Evolutionary conservation across 352 stramenopile species (phyloP), one percentile per base, ranked within the genome.

Genomic region (Phytophthora pluvialis): DNA sequence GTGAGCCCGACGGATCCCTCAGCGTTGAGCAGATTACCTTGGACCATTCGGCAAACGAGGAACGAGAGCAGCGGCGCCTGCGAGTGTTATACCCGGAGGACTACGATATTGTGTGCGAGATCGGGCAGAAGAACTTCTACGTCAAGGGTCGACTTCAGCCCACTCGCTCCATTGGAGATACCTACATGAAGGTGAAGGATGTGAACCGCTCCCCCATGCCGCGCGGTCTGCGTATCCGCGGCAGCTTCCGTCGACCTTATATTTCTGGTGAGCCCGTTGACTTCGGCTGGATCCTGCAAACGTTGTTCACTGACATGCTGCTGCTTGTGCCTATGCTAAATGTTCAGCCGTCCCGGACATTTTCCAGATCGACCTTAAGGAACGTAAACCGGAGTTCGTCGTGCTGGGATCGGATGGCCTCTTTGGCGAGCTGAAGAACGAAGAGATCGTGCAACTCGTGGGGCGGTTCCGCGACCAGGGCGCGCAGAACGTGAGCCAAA

Each of bases 181-280:
- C 78, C 35, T 90, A 90, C 67, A 90, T 90, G 81, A 90, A 90
- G 46, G 72, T 86, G n/a, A 83, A 86, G 49, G 77, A 90, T 18
- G 81, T 90, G 63, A 90, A 90, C 67, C 66, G 72, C 3, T 65
- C 75, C 18, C 81, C 81, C 4, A 90, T 90, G 81, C 81, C 81
- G 12, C 77, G 77, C 13, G 78, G 78, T 1, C 65, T 90, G 31
- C 81, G 81, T 10, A 83, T 90, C 54, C 63, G 67, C 13, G 81
- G 81, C 31, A 82, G 47, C 59, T 90, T 90, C 61, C 73, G 73
- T 47, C 67, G 77, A 10, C 81, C 81, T 4, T 90, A 90, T 49
- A 86, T 90, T 68, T 77, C 78, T 35, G 69, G 68, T 73, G 32
- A 42, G 64, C 63, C 13, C n/a, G 32, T 33, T 60, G 42, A 4